Conservation (phyloP, 2,329 filamentous ascomycete species). For the Plectosphaerella cucumerina region DNA sequence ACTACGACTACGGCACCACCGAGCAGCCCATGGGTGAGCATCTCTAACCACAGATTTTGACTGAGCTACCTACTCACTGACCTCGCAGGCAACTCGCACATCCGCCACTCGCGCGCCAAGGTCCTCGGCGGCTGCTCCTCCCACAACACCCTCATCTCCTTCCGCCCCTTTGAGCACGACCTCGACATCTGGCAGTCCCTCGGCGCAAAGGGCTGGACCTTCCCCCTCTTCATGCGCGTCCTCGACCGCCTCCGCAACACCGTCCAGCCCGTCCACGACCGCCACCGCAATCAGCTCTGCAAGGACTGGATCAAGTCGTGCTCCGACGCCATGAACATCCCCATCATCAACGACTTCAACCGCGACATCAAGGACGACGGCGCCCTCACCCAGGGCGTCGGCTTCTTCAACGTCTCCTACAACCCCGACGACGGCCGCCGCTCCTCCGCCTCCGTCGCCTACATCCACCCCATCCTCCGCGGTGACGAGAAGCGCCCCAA, state of each 20-base stretch:
- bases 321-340: constrained; percentile 73
- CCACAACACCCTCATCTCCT: constrained; percentile 91
- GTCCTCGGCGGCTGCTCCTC: constrained; percentile 89
- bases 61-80: background rate
- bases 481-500: constrained; percentile 81
- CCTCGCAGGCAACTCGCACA: constrained; percentile 73
- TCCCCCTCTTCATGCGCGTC: constrained; percentile 76
- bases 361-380: constrained; percentile 72
- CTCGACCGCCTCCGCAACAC: constrained; percentile 84
- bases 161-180: constrained; percentile 87
- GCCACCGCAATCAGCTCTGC: constrained; percentile 86
- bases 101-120: constrained; percentile 88
- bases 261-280: constrained; percentile 81
- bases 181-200: constrained; percentile 77
- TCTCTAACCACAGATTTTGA: background rate
- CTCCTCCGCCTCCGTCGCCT: constrained; percentile 84
- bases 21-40: constrained; percentile 76
- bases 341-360: constrained; percentile 83
- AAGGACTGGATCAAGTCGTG: constrained; percentile 85
- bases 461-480: constrained; percentile 85
- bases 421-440: constrained; percentile 83
- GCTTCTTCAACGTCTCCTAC: constrained; percentile 88
- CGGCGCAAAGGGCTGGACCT: constrained; percentile 82
- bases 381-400: constrained; percentile 69
- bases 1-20: constrained; percentile 86